Evolutionary conservation across 2,329 filamentous ascomycete genomes (phyloP).

Genomic region (Arthrobotrys conoides): DNA sequence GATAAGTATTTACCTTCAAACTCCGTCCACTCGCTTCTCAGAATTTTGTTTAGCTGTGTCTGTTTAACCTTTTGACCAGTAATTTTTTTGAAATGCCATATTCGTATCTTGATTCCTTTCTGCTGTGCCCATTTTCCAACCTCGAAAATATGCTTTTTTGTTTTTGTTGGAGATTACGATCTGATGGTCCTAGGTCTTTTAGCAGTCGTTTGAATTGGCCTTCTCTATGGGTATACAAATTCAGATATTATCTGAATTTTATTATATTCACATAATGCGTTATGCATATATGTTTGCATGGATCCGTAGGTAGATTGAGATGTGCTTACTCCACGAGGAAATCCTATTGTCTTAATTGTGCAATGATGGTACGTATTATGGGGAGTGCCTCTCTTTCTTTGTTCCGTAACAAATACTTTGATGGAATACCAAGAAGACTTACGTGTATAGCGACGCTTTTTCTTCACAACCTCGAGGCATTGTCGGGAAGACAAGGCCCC

Average conservation of each 20-base stretch:
- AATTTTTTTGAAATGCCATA: too few relatives aligned
- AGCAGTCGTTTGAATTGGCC: slow-evolving; percentile 30
- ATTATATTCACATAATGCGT: too few relatives aligned
- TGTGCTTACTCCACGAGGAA: not conserved
- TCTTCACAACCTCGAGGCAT: not conserved
- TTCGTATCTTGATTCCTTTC: not conserved
- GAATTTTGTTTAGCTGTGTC: too few relatives aligned
- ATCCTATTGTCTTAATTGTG: not conserved
- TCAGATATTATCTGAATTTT: too few relatives aligned
- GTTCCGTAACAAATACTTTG: slow-evolving; percentile 7
- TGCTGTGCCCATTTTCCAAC: not conserved
- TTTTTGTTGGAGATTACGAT: slow-evolving; percentile 31
- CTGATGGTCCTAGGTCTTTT: slow-evolving; percentile 30
- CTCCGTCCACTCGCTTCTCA: too few relatives aligned
- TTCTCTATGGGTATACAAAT: too few relatives aligned
- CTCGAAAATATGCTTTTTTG: slow-evolving; percentile 47
- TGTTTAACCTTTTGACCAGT: too few relatives aligned
- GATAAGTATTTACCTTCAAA: too few relatives aligned
- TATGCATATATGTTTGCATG: too few relatives aligned
- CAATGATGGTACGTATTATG: not conserved
- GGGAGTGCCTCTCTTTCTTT: not conserved
- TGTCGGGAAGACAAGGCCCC: not conserved
- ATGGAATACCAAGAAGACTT: slow-evolving; percentile 35
- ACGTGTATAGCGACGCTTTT: not conserved
- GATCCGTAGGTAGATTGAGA: too few relatives aligned